A percentile compares a stretch with the other conserved stretches of the same genome.
These are phyloP conservation scores for Russula emetica DNA, from an alignment of 768 basidiomycete species.

Conservation along the genomic window DNA sequence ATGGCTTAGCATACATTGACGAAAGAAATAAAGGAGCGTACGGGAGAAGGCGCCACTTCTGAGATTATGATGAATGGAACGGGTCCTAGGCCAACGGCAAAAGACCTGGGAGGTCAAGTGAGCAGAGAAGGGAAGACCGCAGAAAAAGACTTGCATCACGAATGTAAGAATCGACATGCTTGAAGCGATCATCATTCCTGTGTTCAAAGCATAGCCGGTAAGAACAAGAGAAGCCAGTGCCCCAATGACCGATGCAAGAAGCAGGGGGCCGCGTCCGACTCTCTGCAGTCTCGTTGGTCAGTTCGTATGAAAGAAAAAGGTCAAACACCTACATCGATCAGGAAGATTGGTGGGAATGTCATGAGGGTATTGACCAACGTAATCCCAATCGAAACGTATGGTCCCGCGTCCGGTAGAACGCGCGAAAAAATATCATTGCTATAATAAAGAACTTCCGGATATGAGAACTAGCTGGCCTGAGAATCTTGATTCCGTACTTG, in stretches of 20 bases:
- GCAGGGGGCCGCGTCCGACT: conserved; percentile 64
- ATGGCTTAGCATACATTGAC: neutral
- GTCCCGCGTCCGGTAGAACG: conserved; percentile 71
- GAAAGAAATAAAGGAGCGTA: conserved; percentile 37
- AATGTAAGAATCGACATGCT: conserved; percentile 75
- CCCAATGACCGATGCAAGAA: conserved; percentile 63
- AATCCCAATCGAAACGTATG: conserved; percentile 80
- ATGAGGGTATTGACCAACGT: conserved; percentile 77
- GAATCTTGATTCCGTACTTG: conserved; percentile 40
- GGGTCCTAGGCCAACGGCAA: conserved; percentile 87
- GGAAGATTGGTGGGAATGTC: conserved; percentile 81
- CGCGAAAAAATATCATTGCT: conserved; percentile 83
- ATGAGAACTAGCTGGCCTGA: conserved; percentile 4
- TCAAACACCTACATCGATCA: conserved; percentile 68
- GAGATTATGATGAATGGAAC: conserved; percentile 90
- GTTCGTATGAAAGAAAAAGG: neutral
- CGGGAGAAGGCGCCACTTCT: conserved; percentile 79
- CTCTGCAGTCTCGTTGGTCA: conserved; percentile 41
- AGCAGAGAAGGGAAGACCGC: neutral
- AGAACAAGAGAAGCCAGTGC: conserved; percentile 60
- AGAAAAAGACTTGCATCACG: conserved; percentile 54
- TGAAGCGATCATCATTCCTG: conserved; percentile 53
- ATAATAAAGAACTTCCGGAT: conserved; percentile 72
- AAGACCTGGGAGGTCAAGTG: conserved; percentile 50
- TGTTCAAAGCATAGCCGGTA: conserved; percentile 69